Base-by-base conservation (phyloP, 1,139 yeast species). In the Meyerozyma athensensis region DNA sequence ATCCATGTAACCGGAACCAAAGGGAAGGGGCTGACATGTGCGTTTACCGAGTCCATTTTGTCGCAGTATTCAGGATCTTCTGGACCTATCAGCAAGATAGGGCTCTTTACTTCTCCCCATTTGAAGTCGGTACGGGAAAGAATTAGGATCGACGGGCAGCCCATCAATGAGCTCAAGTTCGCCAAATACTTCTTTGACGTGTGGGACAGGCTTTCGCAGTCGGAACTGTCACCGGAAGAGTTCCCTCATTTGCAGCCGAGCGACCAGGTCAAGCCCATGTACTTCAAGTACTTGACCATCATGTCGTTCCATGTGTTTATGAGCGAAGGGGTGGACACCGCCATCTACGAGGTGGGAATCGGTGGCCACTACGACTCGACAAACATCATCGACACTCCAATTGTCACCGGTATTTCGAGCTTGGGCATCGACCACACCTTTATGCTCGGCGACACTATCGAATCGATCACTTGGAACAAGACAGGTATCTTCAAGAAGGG, bases 321-420 rank as follows among this genome's bases (percentile, higher is more conserved):
- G 63, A 72, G 78, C 43, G 98, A 92, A 60, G 85, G 86, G 1
- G 90, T 94, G 19, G 86, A 89, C 52, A 78, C 96, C 13, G 97
- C 98, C 9, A 83, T 94, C 33, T 87, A 86, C 53, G 99, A 94
- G 58, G 98, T 94, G 19, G 99, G 99, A 12, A 95, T 94, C 37
- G 99, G 99, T 20, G 99, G 99, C 8, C 94, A 86, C 54, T 86
- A 79, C 54, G 99, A 94, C 59, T 86, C 97, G 9, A 94, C 99
- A 8, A 94, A 94, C 56, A 77, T 94, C 9, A 77, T 94, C 36
- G 78, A 72, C 26, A 63, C 69, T 32, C 98, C 98, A 8, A 77
- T 87, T 0, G 94, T 80, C 1, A 82, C 96, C 26, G 98, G 96
- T 28, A 83, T 94, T 14, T 68, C 94, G 4, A 76, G 92, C 7